Evolutionary conservation across 140 eudicot genomes (phyloP).

Genomic region (Artemisia princeps): DNA sequence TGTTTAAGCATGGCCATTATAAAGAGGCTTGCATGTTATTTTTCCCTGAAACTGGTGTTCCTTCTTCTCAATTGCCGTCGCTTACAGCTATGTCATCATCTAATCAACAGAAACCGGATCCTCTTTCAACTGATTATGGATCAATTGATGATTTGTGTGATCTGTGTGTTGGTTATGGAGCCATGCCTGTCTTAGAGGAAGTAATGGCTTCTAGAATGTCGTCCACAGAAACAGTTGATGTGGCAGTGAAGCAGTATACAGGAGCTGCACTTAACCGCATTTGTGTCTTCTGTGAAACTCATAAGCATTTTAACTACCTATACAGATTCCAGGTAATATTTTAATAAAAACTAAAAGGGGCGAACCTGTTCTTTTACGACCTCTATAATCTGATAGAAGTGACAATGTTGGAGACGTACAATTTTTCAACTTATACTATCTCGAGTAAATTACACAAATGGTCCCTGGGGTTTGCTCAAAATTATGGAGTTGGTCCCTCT

Average conservation of each 20-base stretch:
- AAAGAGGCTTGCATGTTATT: constrained; percentile 79
- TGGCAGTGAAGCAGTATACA: constrained; percentile 54
- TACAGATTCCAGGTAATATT: constrained; percentile 71
- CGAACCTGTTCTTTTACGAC: too few species aligned
- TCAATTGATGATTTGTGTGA: constrained; percentile 82
- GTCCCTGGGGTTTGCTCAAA: too few species aligned
- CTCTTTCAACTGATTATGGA: constrained; percentile 83
- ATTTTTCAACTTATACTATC: too few species aligned
- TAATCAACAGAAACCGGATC: constrained; percentile 87
- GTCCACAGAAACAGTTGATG: constrained; percentile 35
- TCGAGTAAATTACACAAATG: too few species aligned
- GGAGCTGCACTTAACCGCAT: constrained; percentile 75
- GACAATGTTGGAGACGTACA: too few species aligned
- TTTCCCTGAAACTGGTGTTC: constrained; percentile 72
- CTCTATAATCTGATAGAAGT: too few species aligned
- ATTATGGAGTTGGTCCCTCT: too few species aligned
- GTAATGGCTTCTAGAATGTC: constrained; percentile 66
- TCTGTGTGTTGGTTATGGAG: constrained; percentile 77
- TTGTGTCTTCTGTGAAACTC: constrained; percentile 83
- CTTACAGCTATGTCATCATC: constrained; percentile 53
- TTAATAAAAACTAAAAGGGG: too few species aligned
- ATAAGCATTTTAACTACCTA: constrained; percentile 79
- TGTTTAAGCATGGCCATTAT: constrained; percentile 89
- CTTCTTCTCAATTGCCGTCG: constrained; percentile 43
- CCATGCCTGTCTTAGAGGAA: constrained; percentile 83